Base-by-base conservation (phyloP, 495 filamentous ascomycete genomes). In the Saxophila tyrrhenica region DNA sequence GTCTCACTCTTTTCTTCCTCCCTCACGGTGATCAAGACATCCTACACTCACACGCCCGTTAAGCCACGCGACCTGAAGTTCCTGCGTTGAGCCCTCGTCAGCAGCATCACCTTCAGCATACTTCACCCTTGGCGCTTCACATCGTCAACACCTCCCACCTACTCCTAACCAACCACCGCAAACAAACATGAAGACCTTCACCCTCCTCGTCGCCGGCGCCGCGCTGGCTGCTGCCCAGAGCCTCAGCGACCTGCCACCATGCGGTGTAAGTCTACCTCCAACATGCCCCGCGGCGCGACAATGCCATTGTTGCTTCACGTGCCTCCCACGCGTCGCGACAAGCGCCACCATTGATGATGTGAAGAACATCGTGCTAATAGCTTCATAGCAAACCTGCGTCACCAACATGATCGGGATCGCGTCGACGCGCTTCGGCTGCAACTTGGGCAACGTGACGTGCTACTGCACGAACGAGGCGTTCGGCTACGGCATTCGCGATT, bases 401-500 rank as follows among this genome's bases (percentile, higher is more conserved):
- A 72, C 56, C 70, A 86, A 84, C 75, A 89, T 92, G 85, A 70
- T 83, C 56, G 67, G 53, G 54, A 73, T 80, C 72, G 80, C 83
- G 51, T 55, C 60, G 11, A 57, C 68, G n/a, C 61, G 70, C 8
- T 74, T 89, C 54, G 78, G 78, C 48, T 94, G 88, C 70, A 24
- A 55, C 1, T 29, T 60, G 15, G 69, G 70, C 51, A 78, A 89
- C 67, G 51, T 76, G 35, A 62, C 63, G 38, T 94, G 88, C 74
- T 78, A 90, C 45, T 94, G 88, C 78, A 73, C 70, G 39, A 77
- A 78, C 55, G 47, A 62, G 38, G 63, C 87, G 75, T 94, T 89
- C 69, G 66, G 68, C 55, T 85, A 80, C 63, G 88, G 88, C 64
- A 73, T 94, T 55, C 83, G 79, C 46, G 88, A 94, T 71, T 94